Evolutionary conservation across 176 grass and related monocot genomes (phyloP).

Genomic region (Zea luxurians): DNA sequence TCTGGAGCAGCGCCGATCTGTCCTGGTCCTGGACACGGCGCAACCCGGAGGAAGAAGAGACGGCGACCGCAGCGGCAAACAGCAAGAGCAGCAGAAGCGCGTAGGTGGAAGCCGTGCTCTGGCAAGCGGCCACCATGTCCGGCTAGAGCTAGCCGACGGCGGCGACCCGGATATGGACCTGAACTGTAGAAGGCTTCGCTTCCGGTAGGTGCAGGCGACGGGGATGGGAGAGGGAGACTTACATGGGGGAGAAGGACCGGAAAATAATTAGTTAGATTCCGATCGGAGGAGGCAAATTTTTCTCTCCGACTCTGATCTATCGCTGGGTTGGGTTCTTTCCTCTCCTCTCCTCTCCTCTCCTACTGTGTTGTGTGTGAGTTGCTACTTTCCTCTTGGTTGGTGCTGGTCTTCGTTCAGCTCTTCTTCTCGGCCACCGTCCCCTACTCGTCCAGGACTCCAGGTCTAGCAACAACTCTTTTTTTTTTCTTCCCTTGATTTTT

Average conservation of each 20-base stretch:
- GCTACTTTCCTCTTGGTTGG: neutral
- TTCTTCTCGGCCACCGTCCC: slow-evolving; percentile 33
- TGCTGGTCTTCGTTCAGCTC: slow-evolving; percentile 30
- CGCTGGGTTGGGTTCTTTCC: neutral
- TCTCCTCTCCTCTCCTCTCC: too few relatives aligned
- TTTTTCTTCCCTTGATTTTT: slow-evolving; percentile 1
- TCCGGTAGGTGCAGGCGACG: slow-evolving; percentile 50
- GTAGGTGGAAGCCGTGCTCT: slow-evolving; percentile 33
- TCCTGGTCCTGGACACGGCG: slow-evolving; percentile 36
- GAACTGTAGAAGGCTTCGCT: slow-evolving; percentile 1
- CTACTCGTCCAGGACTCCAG: slow-evolving; percentile 21
- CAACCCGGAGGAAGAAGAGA: slow-evolving; percentile 5
- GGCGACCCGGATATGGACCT: slow-evolving; percentile 22
- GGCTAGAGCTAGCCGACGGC: slow-evolving; percentile 39
- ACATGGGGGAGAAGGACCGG: slow-evolving; percentile 46
- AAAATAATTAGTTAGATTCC: slow-evolving; percentile 38
- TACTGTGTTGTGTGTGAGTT: too few relatives aligned
- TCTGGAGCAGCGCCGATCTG: slow-evolving; percentile 62
- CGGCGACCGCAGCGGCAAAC: slow-evolving; percentile 33
- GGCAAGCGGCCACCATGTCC: slow-evolving; percentile 53
- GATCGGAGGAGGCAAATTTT: neutral
- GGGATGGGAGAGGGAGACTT: slow-evolving; percentile 15
- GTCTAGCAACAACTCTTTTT: slow-evolving; percentile 32
- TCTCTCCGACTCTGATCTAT: neutral
- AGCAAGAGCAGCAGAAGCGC: slow-evolving; percentile 19